Evolutionary conservation across 345 rosid species (phyloP).

Genomic region (Physaria fendleri): DNA sequence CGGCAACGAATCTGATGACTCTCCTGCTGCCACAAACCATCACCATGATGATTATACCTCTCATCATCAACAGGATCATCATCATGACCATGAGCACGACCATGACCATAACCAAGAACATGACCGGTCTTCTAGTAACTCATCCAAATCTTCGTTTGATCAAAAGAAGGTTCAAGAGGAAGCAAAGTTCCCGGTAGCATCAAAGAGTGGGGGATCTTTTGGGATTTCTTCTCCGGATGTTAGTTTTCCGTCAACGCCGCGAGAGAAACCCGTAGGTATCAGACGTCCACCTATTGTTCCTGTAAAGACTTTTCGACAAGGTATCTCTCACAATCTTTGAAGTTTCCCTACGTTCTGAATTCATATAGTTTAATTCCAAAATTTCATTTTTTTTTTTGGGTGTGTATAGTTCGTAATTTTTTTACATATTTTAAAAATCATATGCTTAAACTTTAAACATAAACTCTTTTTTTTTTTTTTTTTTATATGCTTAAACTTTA

Average conservation of each 20-base stretch:
- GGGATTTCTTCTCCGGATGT: background rate
- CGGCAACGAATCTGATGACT: conserved; percentile 3
- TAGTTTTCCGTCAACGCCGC: background rate
- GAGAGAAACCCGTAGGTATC: conserved; percentile 4
- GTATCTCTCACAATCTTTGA: background rate
- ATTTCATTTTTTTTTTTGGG: background rate
- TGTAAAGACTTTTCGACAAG: conserved; percentile 19
- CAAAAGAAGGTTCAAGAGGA: conserved; percentile 14
- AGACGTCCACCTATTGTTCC: conserved; percentile 25
- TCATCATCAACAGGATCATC: conserved; percentile 6
- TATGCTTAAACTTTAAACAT: background rate
- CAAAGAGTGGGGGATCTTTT: conserved; percentile 6
- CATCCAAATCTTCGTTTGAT: conserved; percentile 11
- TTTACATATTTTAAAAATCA: background rate
- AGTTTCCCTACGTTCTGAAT: no score
- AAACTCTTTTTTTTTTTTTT: background rate
- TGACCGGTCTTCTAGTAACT: background rate
- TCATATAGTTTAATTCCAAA: no score
- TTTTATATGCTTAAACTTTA: background rate
- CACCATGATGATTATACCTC: conserved; percentile 3
- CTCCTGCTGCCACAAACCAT: background rate
- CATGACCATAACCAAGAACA: background rate
- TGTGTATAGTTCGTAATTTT: background rate
- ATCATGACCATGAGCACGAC: background rate
- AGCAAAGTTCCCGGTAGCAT: background rate